phyloP scores from a whole-genome alignment of 2,329 filamentous ascomycete species.

The Epichloe gansuensis region DNA sequence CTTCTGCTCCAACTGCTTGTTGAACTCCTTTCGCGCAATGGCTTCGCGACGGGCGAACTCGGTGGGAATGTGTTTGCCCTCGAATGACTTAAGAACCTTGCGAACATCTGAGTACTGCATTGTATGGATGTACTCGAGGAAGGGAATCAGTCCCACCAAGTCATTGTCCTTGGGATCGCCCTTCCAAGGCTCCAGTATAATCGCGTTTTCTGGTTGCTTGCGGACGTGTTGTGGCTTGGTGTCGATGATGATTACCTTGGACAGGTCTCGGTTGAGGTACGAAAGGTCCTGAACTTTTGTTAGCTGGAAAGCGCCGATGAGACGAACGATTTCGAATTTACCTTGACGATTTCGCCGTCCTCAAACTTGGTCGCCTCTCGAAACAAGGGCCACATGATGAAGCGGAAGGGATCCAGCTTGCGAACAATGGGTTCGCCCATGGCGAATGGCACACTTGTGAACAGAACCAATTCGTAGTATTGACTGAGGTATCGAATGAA shows the following conservation, averaged over 20 bases:
- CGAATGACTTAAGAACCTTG: constrained; percentile 73
- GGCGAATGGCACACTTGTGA: constrained; percentile 76
- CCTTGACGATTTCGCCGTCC: constrained; percentile 93
- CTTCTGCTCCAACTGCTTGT: constrained; percentile 62
- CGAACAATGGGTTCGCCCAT: constrained; percentile 79
- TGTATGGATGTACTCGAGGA: constrained; percentile 92
- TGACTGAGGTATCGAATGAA: constrained; percentile 94
- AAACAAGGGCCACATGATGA: constrained; percentile 91
- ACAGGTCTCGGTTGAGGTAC: constrained; percentile 90
- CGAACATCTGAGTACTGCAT: constrained; percentile 87
- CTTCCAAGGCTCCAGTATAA: constrained; percentile 81
- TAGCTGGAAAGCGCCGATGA: not conserved
- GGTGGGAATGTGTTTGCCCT: constrained; percentile 76
- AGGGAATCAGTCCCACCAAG: constrained; percentile 81
- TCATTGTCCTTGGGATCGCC: constrained; percentile 74
- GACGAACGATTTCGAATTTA: constrained; percentile 21
- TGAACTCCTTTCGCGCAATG: constrained; percentile 71
- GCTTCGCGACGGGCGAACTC: constrained; percentile 88
- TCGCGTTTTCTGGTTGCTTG: constrained; percentile 91
- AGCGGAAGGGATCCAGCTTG: constrained; percentile 89
- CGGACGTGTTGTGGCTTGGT: constrained; percentile 72
- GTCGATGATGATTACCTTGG: constrained; percentile 90
- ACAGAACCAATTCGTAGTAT: constrained; percentile 96
- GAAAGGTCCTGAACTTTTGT: constrained; percentile 61
- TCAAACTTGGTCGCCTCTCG: constrained; percentile 96